Conservation (phyloP, 2,329 filamentous ascomycete species). For the Exophiala sp. region DNA sequence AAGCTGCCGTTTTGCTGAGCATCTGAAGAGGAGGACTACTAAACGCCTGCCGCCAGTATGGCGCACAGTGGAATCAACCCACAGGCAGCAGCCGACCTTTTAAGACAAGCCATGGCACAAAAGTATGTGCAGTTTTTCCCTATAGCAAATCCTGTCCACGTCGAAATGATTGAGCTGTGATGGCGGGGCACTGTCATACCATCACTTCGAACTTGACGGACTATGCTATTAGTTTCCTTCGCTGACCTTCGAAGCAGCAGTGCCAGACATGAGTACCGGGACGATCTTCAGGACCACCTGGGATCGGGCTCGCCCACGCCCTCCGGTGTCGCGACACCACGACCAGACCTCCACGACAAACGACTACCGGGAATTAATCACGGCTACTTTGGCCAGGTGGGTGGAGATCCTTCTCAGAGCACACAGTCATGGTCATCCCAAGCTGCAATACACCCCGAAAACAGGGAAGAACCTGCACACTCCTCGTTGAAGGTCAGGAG, state of each 20-base stretch:
- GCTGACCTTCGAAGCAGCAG: slow-evolving; percentile 24
- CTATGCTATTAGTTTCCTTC: neutral
- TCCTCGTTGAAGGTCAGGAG: slow-evolving; percentile 6
- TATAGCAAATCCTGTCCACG: slow-evolving; percentile 11
- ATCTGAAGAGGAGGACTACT: slow-evolving; percentile 17
- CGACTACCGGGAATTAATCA: slow-evolving; percentile 89
- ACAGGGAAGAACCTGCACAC: slow-evolving; percentile 12
- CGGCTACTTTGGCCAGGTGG: slow-evolving; percentile 99
- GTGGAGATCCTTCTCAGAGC: slow-evolving; percentile 70
- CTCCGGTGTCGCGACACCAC: slow-evolving; percentile 87
- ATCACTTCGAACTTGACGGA: slow-evolving; percentile 13
- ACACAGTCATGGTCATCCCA: slow-evolving; percentile 39
- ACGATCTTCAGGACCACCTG: slow-evolving; percentile 43
- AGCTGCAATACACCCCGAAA: slow-evolving; percentile 32
- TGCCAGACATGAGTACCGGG: slow-evolving; percentile 34
- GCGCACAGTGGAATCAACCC: slow-evolving; percentile 37
- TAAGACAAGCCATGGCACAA: slow-evolving; percentile 57
- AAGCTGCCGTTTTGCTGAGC: neutral
- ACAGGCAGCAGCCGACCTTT: slow-evolving; percentile 54
- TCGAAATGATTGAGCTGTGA: slow-evolving; percentile 1
- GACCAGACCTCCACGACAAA: slow-evolving; percentile 91
- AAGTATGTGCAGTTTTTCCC: slow-evolving; percentile 48
- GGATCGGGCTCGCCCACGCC: slow-evolving; percentile 79
- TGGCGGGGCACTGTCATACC: slow-evolving; percentile 6
- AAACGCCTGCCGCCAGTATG: slow-evolving; percentile 21